A percentile compares a stretch with the other conserved stretches of the same genome.
Conservation (phyloP, 176 grass and related monocot genomes). For the Alloteropsis semialata region DNA sequence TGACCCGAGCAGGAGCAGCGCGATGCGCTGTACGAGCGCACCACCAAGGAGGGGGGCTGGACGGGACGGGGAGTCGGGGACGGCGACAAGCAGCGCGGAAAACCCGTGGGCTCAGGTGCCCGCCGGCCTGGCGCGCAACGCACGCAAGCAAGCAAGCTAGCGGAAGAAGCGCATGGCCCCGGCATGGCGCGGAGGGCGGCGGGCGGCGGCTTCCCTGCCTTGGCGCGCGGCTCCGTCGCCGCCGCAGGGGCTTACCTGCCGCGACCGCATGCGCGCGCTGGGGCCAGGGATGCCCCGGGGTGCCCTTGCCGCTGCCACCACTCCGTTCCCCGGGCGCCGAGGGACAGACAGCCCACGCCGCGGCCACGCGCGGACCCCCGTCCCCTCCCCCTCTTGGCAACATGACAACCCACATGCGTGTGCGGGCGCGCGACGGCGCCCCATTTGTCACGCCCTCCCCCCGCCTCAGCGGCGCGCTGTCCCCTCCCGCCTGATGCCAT, state of each 20-base stretch:
- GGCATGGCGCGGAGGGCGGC: conserved; percentile 9
- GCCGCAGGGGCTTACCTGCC: not conserved
- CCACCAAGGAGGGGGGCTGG: not conserved
- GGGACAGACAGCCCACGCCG: conserved; percentile 17
- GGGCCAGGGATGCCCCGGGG: not conserved
- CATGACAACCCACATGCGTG: conserved; percentile 9
- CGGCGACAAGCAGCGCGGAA: not conserved
- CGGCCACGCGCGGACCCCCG: conserved; percentile 18
- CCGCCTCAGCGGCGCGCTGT: not conserved
- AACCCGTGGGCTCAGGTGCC: conserved; percentile 13
- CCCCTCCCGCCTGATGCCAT: not conserved
- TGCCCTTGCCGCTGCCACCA: too few relatives aligned
- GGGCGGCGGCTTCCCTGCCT: not conserved
- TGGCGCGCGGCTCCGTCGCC: too few relatives aligned
- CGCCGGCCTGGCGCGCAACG: not conserved
- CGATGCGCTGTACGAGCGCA: not conserved
- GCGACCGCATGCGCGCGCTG: not conserved
- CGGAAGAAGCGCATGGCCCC: not conserved
- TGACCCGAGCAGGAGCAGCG: too few relatives aligned
- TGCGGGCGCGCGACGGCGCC: not conserved
- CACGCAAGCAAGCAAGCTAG: not conserved
- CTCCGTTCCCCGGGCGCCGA: too few relatives aligned
- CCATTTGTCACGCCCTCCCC: not conserved
- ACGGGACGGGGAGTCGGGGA: too few relatives aligned
- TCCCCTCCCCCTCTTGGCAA: not conserved